Evolutionary conservation across 1,139 yeast genomes (phyloP).

Genomic region (Protomyces inundatus): DNA sequence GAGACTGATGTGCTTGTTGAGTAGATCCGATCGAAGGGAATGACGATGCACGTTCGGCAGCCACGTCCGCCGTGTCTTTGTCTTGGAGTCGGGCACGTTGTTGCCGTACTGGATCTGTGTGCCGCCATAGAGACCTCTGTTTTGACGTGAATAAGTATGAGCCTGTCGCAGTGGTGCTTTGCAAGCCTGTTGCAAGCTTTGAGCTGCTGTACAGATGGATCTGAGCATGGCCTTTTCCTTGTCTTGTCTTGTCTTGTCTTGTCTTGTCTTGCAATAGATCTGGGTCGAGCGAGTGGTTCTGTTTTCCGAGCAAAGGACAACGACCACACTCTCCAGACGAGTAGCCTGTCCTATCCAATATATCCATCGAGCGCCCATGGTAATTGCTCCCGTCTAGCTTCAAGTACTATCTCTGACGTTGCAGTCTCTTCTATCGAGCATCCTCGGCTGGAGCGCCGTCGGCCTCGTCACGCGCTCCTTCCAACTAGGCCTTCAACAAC

Average conservation of each 20-base stretch:
- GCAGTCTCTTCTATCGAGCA: constrained; percentile 14
- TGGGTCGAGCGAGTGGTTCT: too few species aligned
- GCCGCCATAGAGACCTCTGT: constrained; percentile 84
- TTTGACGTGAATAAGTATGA: constrained; percentile 35
- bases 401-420: background rate
- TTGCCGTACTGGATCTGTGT: constrained; percentile 71
- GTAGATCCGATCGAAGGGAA: constrained; percentile 75
- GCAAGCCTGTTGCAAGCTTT: background rate
- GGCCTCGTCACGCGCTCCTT: constrained; percentile 17
- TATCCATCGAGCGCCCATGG: background rate
- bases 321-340: too few species aligned
- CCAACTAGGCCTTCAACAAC: constrained; percentile 18
- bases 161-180: background rate
- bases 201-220: background rate
- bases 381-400: background rate
- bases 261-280: background rate
- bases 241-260: background rate
- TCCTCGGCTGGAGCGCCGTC: constrained; percentile 23
- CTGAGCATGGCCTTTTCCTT: background rate
- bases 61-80: constrained; percentile 71
- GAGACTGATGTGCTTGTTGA: constrained; percentile 52
- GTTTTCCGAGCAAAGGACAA: too few species aligned
- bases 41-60: constrained; percentile 72
- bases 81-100: constrained; percentile 70
- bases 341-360: too few species aligned